A percentile compares a stretch with the other conserved stretches of the same genome.
Evolutionary conservation across 352 stramenopile species (phyloP).

Genomic region (Globisporangium canariense): DNA sequence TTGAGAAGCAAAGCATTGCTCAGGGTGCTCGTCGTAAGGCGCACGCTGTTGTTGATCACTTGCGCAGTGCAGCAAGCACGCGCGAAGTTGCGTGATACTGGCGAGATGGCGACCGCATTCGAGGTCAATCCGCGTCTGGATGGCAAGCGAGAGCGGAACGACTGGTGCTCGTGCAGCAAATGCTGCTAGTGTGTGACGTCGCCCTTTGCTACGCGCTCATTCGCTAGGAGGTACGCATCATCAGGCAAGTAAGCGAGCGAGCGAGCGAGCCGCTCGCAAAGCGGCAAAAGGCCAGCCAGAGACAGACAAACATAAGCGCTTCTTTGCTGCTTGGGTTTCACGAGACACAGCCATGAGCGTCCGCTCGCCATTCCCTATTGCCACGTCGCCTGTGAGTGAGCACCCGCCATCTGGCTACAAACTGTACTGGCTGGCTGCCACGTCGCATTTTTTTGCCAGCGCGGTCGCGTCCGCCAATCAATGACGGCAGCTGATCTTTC

Average conservation of each 20-base stretch:
- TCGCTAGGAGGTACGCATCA: conserved; percentile 2
- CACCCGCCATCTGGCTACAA: background rate
- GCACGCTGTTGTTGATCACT: no score
- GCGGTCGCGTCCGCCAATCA: background rate
- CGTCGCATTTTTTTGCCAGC: background rate
- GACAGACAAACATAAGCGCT: background rate
- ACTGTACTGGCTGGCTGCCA: background rate
- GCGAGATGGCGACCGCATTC: background rate
- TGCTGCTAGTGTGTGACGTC: background rate
- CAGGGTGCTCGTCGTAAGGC: no score
- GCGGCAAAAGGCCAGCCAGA: background rate
- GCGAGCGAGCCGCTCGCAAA: no score
- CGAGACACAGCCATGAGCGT: no score
- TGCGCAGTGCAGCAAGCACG: no score
- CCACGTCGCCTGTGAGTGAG: background rate
- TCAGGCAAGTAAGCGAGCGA: no score
- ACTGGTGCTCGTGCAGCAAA: background rate
- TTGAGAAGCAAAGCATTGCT: no score
- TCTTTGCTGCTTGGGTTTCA: conserved; percentile 5
- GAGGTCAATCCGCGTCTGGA: background rate
- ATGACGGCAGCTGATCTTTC: background rate
- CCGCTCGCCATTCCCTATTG: no score
- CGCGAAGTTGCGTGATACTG: background rate
- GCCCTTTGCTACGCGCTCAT: background rate
- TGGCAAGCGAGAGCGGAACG: background rate